These are phyloP conservation scores for Vinca major DNA, from an alignment of 305 asterid species.

Conservation along the genomic window DNA sequence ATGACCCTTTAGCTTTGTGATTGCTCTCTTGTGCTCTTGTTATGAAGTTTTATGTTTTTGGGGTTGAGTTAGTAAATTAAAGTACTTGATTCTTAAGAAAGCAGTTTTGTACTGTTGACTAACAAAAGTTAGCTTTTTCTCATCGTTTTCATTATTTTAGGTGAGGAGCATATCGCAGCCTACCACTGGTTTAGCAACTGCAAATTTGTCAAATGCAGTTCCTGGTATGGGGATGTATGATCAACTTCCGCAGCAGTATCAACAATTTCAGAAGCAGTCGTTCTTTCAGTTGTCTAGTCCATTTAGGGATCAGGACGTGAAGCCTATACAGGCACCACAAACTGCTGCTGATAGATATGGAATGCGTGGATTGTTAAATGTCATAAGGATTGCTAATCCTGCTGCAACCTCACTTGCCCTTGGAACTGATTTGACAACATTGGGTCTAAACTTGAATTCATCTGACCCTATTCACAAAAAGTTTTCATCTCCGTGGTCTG, in stretches of 20 bases:
- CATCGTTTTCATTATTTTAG: constrained; percentile 14
- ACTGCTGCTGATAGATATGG: constrained; percentile 59
- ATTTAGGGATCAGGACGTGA: constrained; percentile 76
- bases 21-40: not conserved
- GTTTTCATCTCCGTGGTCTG: constrained; percentile 90
- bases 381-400: constrained; percentile 74
- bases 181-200: constrained; percentile 23
- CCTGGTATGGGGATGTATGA: constrained; percentile 79
- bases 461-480: constrained; percentile 71
- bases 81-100: not conserved
- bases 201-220: constrained; percentile 52
- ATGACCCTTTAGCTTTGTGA: constrained; percentile 13
- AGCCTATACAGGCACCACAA: constrained; percentile 52
- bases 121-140: too few species aligned
- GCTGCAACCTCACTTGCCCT: constrained; percentile 77
- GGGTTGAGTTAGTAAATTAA: not conserved
- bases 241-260: constrained; percentile 71
- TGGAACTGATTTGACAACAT: constrained; percentile 80
- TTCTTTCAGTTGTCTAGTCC: constrained; percentile 75
- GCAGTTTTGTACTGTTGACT: too few species aligned
- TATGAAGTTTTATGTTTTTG: not conserved
- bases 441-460: constrained; percentile 83
- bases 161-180: constrained; percentile 25
- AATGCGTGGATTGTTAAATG: constrained; percentile 73
- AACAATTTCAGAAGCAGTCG: constrained; percentile 63